These are phyloP conservation scores for Xerocomellus dryophilus DNA, from an alignment of 768 basidiomycete species.

Conservation along the genomic window DNA sequence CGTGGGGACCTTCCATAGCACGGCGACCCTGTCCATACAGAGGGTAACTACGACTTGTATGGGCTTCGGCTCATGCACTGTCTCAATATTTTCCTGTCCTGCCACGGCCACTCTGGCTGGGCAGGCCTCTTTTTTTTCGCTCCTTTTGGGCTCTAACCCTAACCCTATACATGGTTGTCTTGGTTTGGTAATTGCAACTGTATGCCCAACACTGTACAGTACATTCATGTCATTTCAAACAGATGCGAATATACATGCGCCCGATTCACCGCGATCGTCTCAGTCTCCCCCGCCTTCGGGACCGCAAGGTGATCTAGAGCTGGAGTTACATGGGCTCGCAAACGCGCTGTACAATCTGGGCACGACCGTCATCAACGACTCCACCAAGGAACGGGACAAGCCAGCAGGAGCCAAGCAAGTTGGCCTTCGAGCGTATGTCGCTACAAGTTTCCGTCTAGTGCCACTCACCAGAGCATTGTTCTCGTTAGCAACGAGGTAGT, in stretches of 20 bases:
- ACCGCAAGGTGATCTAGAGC: conserved; percentile 68
- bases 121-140: conserved; percentile 28
- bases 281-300: conserved; percentile 72
- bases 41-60: conserved; percentile 46
- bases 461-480: not conserved
- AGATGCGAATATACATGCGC: conserved; percentile 16
- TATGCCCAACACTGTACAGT: no score
- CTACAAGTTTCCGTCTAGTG: not conserved
- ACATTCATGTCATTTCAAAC: conserved; percentile 14
- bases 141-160: conserved; percentile 24
- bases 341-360: conserved; percentile 78
- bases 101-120: conserved; percentile 50
- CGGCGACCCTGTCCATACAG: conserved; percentile 53
- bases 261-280: conserved; percentile 62
- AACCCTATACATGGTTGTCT: conserved; percentile 23
- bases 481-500: conserved; percentile 68
- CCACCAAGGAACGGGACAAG: conserved; percentile 75
- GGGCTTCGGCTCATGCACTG: conserved; percentile 72
- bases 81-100: conserved; percentile 79
- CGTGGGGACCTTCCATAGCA: conserved; percentile 51
- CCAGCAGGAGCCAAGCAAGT: conserved; percentile 71
- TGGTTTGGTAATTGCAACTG: conserved; percentile 1
- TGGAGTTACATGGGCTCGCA: conserved; percentile 72
- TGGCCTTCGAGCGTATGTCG: conserved; percentile 65
- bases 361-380: conserved; percentile 79